phyloP scores from a whole-genome alignment of 495 filamentous ascomycete species.

The Diplogelasinospora grovesii region DNA sequence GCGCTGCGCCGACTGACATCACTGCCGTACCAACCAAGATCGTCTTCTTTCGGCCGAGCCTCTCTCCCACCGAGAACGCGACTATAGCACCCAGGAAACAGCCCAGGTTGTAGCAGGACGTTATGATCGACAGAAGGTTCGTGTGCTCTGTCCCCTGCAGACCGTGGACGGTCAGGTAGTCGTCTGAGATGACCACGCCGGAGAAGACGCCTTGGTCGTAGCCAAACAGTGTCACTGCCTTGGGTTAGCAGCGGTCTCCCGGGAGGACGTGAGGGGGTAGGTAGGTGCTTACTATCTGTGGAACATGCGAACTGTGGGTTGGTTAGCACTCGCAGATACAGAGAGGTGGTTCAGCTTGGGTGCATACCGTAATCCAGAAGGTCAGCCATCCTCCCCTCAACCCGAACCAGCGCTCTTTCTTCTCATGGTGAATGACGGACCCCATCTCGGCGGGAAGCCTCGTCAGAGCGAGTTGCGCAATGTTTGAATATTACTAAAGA shows the following conservation, averaged over 20 bases:
- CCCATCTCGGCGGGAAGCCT: too few species aligned
- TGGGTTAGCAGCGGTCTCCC: too few species aligned
- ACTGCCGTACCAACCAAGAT: slow-evolving; percentile 66
- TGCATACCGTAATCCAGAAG: neutral
- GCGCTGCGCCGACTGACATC: slow-evolving; percentile 60
- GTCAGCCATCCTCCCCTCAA: neutral
- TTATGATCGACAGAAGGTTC: too few species aligned
- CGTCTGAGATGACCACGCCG: neutral
- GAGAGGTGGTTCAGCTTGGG: too few species aligned
- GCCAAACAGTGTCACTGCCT: neutral
- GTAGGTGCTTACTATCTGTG: too few species aligned
- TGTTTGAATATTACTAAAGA: too few species aligned
- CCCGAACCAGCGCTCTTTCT: too few species aligned
- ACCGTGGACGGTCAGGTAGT: neutral
- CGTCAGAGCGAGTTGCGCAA: too few species aligned
- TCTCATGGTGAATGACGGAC: too few species aligned
- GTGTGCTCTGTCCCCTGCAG: slow-evolving; percentile 1
- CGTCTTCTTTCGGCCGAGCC: slow-evolving; percentile 61
- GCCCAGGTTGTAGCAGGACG: slow-evolving; percentile 67
- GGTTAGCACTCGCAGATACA: too few species aligned
- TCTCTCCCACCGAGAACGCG: slow-evolving; percentile 65
- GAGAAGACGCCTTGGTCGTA: neutral
- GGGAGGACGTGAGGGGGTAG: too few species aligned
- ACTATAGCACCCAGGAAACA: slow-evolving; percentile 66
- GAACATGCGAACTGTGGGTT: too few species aligned